A percentile compares a stretch with the other conserved stretches of the same genome.
Evolutionary conservation across 1,139 yeast genomes (phyloP).

Genomic region (Suhomyces terraborum): DNA sequence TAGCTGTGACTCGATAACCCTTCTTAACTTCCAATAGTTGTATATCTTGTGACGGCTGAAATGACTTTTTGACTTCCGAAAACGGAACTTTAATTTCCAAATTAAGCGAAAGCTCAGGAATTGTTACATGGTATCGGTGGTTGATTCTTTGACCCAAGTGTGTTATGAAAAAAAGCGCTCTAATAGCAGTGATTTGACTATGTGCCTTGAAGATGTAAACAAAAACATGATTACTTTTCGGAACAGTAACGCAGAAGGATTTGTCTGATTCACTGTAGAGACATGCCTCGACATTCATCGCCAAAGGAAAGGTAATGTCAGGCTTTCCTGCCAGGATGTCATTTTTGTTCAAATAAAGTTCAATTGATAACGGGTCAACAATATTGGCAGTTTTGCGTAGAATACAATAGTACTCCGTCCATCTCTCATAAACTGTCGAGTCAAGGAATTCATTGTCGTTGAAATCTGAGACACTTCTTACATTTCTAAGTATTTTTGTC

Average conservation of each 20-base stretch:
- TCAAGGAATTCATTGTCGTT: conserved; percentile 53
- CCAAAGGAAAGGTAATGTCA: conserved; percentile 25
- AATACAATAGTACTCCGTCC: conserved; percentile 75
- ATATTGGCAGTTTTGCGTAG: conserved; percentile 57
- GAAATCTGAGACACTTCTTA: conserved; percentile 17
- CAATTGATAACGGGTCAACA: conserved; percentile 55
- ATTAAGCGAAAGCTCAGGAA: conserved; percentile 55
- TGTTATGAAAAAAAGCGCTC: conserved; percentile 66
- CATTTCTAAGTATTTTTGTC: conserved; percentile 38
- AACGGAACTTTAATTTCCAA: conserved; percentile 47
- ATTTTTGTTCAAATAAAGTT: conserved; percentile 54
- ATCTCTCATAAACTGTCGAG: conserved; percentile 62
- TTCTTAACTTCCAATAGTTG: conserved; percentile 19
- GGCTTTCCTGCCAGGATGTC: conserved; percentile 31
- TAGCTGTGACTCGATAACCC: conserved; percentile 41
- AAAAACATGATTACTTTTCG: conserved; percentile 26
- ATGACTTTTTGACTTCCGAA: conserved; percentile 21
- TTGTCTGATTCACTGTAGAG: conserved; percentile 72
- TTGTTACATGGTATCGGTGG: conserved; percentile 35
- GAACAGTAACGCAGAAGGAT: conserved; percentile 56
- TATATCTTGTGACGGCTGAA: conserved; percentile 11
- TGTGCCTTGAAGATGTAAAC: conserved; percentile 59
- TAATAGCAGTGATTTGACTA: conserved; percentile 52
- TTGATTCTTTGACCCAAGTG: conserved; percentile 34
- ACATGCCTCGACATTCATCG: conserved; percentile 37